A percentile compares a stretch with the other conserved stretches of the same genome.
These are phyloP conservation scores for Russula sp. DNA, from an alignment of 768 basidiomycete genomes.

Conservation along the genomic window DNA sequence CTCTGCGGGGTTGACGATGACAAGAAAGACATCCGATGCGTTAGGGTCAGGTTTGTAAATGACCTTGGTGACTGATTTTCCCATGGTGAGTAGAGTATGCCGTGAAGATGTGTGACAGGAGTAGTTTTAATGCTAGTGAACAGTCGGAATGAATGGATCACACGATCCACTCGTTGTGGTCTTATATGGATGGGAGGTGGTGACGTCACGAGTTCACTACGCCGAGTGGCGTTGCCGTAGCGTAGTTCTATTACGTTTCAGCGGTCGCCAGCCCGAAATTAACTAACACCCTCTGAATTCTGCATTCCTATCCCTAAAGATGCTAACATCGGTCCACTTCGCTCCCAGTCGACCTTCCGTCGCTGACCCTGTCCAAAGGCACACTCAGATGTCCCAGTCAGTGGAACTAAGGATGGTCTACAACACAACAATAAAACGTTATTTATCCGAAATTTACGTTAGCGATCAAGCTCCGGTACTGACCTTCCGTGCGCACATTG, in stretches of 20 bases:
- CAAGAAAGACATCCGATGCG: slow-evolving; percentile 67
- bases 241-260: too few species aligned
- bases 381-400: slow-evolving; percentile 37
- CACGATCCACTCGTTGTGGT: slow-evolving; percentile 19
- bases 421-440: neutral
- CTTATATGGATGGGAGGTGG: slow-evolving; percentile 18
- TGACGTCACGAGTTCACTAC: slow-evolving; percentile 27
- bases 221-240: neutral
- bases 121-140: neutral
- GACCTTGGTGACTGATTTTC: slow-evolving; percentile 59
- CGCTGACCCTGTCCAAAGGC: neutral
- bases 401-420: slow-evolving; percentile 55
- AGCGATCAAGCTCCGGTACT: slow-evolving; percentile 18
- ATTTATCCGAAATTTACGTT: slow-evolving; percentile 9
- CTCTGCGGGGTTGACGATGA: slow-evolving; percentile 64
- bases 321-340: slow-evolving; percentile 15
- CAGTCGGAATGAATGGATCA: slow-evolving; percentile 11
- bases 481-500: slow-evolving; percentile 96
- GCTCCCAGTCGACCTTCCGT: slow-evolving; percentile 18
- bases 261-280: neutral
- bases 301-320: neutral
- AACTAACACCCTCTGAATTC: neutral
- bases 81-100: slow-evolving; percentile 36
- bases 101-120: neutral
- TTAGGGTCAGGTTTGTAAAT: slow-evolving; percentile 76